Evolutionary conservation across 768 basidiomycete species (phyloP), one percentile per base, ranked within the genome.

Genomic region (Collybiopsis confluens): DNA sequence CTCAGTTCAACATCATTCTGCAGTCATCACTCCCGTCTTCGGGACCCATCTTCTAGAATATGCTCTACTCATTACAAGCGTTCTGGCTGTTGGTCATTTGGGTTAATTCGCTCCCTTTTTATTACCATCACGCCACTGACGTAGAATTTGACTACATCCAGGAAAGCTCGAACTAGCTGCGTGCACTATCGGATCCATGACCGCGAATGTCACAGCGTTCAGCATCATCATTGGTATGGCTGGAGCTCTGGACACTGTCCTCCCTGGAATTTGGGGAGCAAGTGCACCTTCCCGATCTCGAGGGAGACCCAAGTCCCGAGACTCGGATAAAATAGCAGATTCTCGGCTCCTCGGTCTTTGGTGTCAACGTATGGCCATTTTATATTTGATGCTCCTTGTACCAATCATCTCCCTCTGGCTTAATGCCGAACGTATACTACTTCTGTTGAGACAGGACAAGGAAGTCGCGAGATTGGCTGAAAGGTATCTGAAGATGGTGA

Each of bases 261-360:
- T 89, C 24, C 88, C 89, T 0, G 78, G 85, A 36, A 87, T 88
- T 16, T 90, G 80, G 84, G 86, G 88, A 4, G 86, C 85, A 1
- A 52, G 50, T 30, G 26, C 24, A 3, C 15, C 21, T 21, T 7
- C 18, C 6, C 47, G 21, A 23, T 9, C n/a, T 15, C 47, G 8
- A 8, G 23, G 11, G 6, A 28, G 24, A 24, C 23, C 11, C 11
- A 10, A 2, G 28, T 6, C 6, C 13, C n/a, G 11, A 21, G 36
- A 40, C 64, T 76, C 3, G 75, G 76, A 23, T 86, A 33, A 48
- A 16, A 23, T 36, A 5, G 30, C 21, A 13, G 47, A 48, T 48
- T 48, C 47, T 37, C 30, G 47, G 2, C 50, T 52, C 15, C 26
- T 86, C 4, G 87, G 86, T 18, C 66, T 88, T 10, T 88, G 86